Conservation (phyloP, 75 land plant genomes). For the Pinus taeda region DNA sequence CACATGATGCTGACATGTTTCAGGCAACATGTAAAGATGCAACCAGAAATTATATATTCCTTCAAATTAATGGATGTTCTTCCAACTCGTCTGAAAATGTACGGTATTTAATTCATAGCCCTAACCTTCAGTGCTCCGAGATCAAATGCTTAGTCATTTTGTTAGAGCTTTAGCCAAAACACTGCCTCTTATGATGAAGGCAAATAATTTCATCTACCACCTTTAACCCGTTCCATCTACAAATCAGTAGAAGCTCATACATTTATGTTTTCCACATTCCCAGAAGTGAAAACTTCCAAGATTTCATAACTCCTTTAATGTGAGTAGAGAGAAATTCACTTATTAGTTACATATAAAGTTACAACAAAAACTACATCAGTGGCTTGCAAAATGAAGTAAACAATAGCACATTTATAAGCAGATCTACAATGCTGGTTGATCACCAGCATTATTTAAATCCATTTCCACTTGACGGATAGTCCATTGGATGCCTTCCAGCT, state of each 20-base stretch:
- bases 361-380: background rate
- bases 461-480: conserved; percentile 96
- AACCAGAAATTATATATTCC: background rate
- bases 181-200: background rate
- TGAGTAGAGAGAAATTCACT: background rate
- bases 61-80: background rate
- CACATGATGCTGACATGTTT: background rate
- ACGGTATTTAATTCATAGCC: background rate
- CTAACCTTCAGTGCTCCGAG: background rate
- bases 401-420: conserved; percentile 2
- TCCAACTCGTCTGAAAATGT: background rate
- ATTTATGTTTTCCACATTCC: background rate
- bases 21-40: background rate
- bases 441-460: conserved; percentile 82
- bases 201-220: background rate
- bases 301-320: background rate
- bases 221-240: background rate
- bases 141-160: background rate
- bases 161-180: background rate
- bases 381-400: background rate
- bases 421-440: conserved; percentile 40
- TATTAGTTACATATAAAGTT: background rate
- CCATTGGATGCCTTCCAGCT: conserved; percentile 95
- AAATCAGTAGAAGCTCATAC: background rate
- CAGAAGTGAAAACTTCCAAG: background rate